Percentiles rank a stretch among this genome's conserved stretches.
Conservation (phyloP, 805 yeast species). For the Candida tibetensis region DNA sequence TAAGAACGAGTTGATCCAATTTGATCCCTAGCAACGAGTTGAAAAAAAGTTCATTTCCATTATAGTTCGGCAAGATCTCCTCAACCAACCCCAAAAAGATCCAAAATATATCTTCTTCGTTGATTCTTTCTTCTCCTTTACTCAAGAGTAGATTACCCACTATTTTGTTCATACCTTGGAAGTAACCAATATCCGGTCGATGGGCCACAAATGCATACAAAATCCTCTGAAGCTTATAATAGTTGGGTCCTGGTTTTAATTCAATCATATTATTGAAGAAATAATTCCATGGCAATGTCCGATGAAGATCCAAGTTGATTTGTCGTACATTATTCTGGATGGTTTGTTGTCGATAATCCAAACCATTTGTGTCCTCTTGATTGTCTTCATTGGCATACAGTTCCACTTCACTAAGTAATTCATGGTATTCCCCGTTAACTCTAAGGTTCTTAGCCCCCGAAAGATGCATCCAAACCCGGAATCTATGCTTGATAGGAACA, state of each 20-base stretch:
- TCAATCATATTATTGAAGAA: slow-evolving; percentile 42
- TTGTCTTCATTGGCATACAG: background rate
- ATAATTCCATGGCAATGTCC: slow-evolving; percentile 55
- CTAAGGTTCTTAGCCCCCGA: slow-evolving; percentile 45
- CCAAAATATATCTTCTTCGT: slow-evolving; percentile 54
- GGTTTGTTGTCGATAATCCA: background rate
- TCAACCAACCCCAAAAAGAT: slow-evolving; percentile 47
- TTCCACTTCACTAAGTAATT: slow-evolving; percentile 19
- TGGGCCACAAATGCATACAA: slow-evolving; percentile 49
- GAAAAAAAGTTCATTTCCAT: slow-evolving; percentile 9
- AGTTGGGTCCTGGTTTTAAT: slow-evolving; percentile 52
- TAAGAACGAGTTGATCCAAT: slow-evolving; percentile 39
- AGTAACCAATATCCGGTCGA: slow-evolving; percentile 50
- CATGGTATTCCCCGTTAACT: slow-evolving; percentile 48
- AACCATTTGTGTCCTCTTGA: background rate
- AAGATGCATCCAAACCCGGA: slow-evolving; percentile 53
- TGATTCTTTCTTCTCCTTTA: slow-evolving; percentile 1
- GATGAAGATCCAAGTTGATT: slow-evolving; percentile 50
- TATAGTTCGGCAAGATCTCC: slow-evolving; percentile 46
- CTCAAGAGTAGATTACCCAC: slow-evolving; percentile 44
- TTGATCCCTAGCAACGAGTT: slow-evolving; percentile 27
- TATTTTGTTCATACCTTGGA: slow-evolving; percentile 63
- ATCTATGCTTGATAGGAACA: slow-evolving; percentile 47
- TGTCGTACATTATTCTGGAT: slow-evolving; percentile 38
- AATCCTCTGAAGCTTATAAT: slow-evolving; percentile 43